Conservation (phyloP, 1,284 basidiomycete genomes). For the Trichosporon sp. region DNA sequence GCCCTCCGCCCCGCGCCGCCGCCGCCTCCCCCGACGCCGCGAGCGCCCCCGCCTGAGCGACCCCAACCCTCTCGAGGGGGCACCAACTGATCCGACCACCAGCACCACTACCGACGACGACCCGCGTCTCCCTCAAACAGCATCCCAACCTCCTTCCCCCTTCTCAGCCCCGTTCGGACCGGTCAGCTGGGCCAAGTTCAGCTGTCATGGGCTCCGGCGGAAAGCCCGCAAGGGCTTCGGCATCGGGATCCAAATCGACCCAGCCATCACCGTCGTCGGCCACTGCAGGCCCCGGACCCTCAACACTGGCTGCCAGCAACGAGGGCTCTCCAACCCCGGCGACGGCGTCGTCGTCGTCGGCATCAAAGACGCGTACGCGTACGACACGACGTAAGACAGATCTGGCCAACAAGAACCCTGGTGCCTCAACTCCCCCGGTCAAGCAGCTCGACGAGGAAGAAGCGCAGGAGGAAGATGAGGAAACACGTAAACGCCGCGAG, state of each 20-base stretch:
- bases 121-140: not conserved
- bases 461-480: slow-evolving; percentile 6
- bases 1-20: not conserved
- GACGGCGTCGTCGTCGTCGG: not conserved
- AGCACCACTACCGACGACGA: not conserved
- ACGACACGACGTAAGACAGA: slow-evolving; percentile 2
- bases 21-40: not conserved
- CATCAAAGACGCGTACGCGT: not conserved
- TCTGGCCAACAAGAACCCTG: not conserved
- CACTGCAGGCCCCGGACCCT: not conserved
- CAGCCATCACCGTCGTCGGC: not conserved
- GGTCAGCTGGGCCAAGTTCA: not conserved
- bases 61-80: not conserved
- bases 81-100: too few species aligned
- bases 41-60: not conserved
- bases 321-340: not conserved
- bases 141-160: not conserved
- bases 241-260: not conserved
- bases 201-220: slow-evolving; percentile 2
- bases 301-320: not conserved
- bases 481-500: slow-evolving; percentile 4
- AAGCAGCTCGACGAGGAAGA: slow-evolving; percentile 1
- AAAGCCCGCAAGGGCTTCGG: not conserved
- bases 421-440: not conserved
- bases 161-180: not conserved